Conservation (phyloP, 148 eudicot species). For the Rhododendron mucronatum region DNA sequence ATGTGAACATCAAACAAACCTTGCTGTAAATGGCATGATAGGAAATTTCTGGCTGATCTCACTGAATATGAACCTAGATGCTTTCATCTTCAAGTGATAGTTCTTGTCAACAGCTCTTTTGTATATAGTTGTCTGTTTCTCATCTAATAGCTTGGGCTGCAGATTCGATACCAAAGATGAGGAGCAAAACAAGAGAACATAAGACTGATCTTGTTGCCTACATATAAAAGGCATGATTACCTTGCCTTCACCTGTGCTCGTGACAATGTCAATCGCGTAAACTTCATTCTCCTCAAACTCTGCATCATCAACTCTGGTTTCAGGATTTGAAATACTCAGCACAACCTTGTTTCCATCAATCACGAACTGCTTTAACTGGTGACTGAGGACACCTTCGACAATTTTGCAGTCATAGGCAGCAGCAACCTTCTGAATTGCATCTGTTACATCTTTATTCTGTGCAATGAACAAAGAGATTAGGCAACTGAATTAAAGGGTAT, state of each 20-base stretch:
- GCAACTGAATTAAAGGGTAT: background rate
- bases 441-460: conserved; percentile 63
- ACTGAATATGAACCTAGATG: conserved; percentile 82
- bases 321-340: conserved; percentile 46
- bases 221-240: conserved; percentile 13
- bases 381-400: conserved; percentile 78
- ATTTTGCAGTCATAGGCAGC: conserved; percentile 66
- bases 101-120: conserved; percentile 87
- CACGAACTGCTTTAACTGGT: conserved; percentile 66
- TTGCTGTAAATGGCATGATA: conserved; percentile 84
- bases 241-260: conserved; percentile 68
- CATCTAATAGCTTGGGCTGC: conserved; percentile 92
- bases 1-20: conserved; percentile 31
- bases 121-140: conserved; percentile 80
- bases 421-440: conserved; percentile 66
- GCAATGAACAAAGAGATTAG: conserved; percentile 9
- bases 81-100: conserved; percentile 83
- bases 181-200: background rate
- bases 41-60: conserved; percentile 87
- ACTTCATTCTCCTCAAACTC: conserved; percentile 72
- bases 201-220: background rate
- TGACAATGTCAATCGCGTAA: conserved; percentile 51
- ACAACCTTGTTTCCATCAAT: conserved; percentile 65
- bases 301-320: conserved; percentile 56
- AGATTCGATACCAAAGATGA: background rate